Percentiles rank a stretch among this genome's conserved stretches.
These are phyloP conservation scores for Acacia crassicarpa DNA, from an alignment of 306 rosid genomes.

Conservation along the genomic window DNA sequence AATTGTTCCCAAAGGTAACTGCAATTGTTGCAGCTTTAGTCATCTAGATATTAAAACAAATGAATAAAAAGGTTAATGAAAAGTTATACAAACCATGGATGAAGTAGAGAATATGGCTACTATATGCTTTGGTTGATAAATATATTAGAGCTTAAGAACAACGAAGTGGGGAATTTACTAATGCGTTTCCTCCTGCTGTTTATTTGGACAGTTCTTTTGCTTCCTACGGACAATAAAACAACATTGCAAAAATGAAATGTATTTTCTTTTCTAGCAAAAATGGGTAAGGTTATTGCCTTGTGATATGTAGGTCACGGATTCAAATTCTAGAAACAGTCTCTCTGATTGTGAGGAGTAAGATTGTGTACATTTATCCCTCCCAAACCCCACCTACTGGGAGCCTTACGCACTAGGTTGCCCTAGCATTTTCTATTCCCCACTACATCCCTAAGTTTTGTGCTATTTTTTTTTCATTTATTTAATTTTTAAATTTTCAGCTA, in stretches of 20 bases:
- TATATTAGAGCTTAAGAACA: not conserved
- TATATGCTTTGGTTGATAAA: not conserved
- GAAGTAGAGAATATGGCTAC: not conserved
- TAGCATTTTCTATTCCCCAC: not conserved
- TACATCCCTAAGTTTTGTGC: not conserved
- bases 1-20: slow-evolving; percentile 86
- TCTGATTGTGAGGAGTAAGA: too few relatives aligned
- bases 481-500: slow-evolving; percentile 45
- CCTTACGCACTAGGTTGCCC: too few relatives aligned
- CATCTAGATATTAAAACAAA: slow-evolving; percentile 53
- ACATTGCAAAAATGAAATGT: not conserved
- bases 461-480: not conserved
- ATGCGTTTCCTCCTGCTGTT: not conserved
- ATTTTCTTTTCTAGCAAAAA: not conserved
- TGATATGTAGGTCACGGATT: too few relatives aligned
- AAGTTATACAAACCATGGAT: not conserved
- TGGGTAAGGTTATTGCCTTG: too few relatives aligned
- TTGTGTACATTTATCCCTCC: too few relatives aligned
- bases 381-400: too few relatives aligned
- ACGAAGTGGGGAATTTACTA: not conserved
- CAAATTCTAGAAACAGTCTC: too few relatives aligned
- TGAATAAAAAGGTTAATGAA: slow-evolving; percentile 1
- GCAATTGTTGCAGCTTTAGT: slow-evolving; percentile 85
- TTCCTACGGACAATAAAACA: not conserved
- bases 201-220: not conserved